Evolutionary conservation across 1,139 yeast species (phyloP).

Genomic region (Saccharomycopsis hybrid): DNA sequence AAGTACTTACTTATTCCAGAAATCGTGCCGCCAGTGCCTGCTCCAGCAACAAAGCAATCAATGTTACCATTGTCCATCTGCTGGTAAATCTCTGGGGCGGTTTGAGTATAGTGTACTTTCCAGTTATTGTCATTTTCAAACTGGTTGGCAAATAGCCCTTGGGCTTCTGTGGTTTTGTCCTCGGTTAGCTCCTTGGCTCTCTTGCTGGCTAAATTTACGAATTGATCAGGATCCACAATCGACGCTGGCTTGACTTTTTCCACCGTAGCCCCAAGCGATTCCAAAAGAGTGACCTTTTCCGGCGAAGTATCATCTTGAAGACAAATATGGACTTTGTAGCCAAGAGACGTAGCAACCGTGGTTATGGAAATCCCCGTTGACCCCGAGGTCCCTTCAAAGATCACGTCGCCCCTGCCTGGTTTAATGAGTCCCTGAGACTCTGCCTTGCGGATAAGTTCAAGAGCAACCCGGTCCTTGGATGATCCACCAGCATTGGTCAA

Average conservation of each 20-base stretch:
- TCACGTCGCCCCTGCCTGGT: constrained; percentile 56
- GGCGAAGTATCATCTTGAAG: constrained; percentile 91
- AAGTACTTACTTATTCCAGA: constrained; percentile 78
- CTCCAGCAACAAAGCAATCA: constrained; percentile 73
- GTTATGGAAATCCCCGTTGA: constrained; percentile 95
- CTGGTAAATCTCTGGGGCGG: constrained; percentile 83
- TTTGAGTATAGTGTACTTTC: constrained; percentile 71
- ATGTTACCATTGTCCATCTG: constrained; percentile 54
- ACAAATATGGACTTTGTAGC: constrained; percentile 85
- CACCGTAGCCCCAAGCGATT: constrained; percentile 72
- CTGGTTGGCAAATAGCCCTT: constrained; percentile 88
- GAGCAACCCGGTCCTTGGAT: constrained; percentile 91
- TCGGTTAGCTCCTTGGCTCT: constrained; percentile 52
- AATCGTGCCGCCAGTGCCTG: constrained; percentile 74
- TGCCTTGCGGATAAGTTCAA: constrained; percentile 68
- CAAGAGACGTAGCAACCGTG: constrained; percentile 76
- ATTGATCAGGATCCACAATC: constrained; percentile 88
- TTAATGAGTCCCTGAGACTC: constrained; percentile 52
- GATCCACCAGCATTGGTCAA: constrained; percentile 90
- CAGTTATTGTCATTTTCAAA: constrained; percentile 91
- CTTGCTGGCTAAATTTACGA: constrained; percentile 77
- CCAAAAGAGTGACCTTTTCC: constrained; percentile 69
- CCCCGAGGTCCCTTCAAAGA: constrained; percentile 93
- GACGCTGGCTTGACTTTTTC: constrained; percentile 92
- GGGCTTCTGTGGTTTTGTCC: constrained; percentile 33